Base-by-base conservation (phyloP, 2,329 filamentous ascomycete species). In the Parafenestella ontariensis region DNA sequence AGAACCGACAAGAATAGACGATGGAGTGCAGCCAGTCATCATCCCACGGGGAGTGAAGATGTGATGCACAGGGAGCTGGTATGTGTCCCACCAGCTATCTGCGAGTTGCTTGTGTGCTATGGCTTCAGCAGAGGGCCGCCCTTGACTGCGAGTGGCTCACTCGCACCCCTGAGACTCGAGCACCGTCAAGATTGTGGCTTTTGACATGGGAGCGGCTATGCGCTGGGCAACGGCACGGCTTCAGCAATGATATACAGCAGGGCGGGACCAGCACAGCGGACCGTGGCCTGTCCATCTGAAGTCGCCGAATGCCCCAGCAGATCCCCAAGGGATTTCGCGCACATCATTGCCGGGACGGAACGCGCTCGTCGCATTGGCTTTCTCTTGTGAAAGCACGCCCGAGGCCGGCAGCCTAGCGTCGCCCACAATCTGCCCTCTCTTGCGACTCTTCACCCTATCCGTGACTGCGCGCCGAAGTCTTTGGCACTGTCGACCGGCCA, bases 1-100 rank as follows among this genome's bases (percentile, higher is more conserved):
- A 43, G 47, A 40, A 21, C 13, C 49, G 57, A 58, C 63, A 65
- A 67, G 56, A 65, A 52, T 62, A 62, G 52, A 56, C 65, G 61
- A 58, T 43, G n/a, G 31, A 8, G 52, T 52, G 46, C 48, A 62
- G 50, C 49, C 49, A 39, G 54, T 56, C 55, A 63, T 49, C 53
- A 55, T 53, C 45, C 21, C 43, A 44, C 42, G 23, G 45, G 51
- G 34, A 39, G 41, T 29, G 26, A 20, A 54, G 46, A 34, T 33
- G 53, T 37, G 46, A 44, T 36, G 47, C 29, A 39, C 17, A 37
- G 34, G 34, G 34, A n/a, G n/a, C n/a, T n/a, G n/a, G n/a, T n/a
- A n/a, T n/a, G n/a, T n/a, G 34, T 18, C 34, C 36, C 20, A 39
- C 33, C 8, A 6, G 39, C 34, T 36, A n/a, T 20, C 29, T 39